A percentile compares a stretch with the other conserved stretches of the same genome.
These are phyloP conservation scores for Malassezia pachydermatis DNA, from an alignment of 1,284 basidiomycete genomes.

Conservation along the genomic window DNA sequence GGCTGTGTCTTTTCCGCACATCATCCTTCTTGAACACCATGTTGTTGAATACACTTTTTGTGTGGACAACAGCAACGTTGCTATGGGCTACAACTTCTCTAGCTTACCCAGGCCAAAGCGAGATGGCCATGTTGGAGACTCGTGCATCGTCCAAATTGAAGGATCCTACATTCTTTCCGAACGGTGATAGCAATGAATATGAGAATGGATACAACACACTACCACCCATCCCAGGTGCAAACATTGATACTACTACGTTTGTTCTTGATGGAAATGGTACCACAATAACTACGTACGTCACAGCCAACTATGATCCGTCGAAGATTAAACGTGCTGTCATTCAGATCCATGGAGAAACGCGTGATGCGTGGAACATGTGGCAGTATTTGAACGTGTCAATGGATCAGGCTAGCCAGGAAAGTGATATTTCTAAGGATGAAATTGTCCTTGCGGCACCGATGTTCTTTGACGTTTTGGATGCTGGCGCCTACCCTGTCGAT, in stretches of 20 bases:
- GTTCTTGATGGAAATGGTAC: conserved; percentile 20
- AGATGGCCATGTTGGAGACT: too few relatives aligned
- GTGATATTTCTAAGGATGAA: conserved; percentile 27
- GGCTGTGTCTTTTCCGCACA: too few relatives aligned
- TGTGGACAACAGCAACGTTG: too few relatives aligned
- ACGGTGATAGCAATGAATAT: conserved; percentile 18
- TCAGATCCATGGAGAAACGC: conserved; percentile 36
- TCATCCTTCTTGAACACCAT: too few relatives aligned
- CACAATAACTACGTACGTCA: conserved; percentile 29
- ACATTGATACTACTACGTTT: conserved; percentile 32
- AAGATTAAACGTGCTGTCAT: conserved; percentile 37
- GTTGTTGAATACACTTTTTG: too few relatives aligned
- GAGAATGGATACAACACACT: conserved; percentile 27
- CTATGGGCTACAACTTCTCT: too few relatives aligned
- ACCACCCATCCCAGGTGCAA: conserved; percentile 26
- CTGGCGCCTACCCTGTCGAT: conserved; percentile 25
- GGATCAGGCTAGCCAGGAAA: conserved; percentile 6
- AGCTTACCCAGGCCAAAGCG: too few relatives aligned
- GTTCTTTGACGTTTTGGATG: conserved; percentile 30
- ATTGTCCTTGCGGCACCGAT: conserved; percentile 36
- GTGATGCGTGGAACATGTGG: conserved; percentile 43
- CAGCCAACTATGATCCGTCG: conserved; percentile 19
- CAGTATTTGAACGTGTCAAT: conserved; percentile 32
- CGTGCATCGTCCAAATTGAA: too few relatives aligned
- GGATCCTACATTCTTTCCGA: too few relatives aligned